Percentiles rank a stretch among this genome's conserved stretches.
These are phyloP conservation scores for Phialemonium atrogriseum DNA, from an alignment of 2,329 filamentous ascomycete genomes.

Conservation along the genomic window DNA sequence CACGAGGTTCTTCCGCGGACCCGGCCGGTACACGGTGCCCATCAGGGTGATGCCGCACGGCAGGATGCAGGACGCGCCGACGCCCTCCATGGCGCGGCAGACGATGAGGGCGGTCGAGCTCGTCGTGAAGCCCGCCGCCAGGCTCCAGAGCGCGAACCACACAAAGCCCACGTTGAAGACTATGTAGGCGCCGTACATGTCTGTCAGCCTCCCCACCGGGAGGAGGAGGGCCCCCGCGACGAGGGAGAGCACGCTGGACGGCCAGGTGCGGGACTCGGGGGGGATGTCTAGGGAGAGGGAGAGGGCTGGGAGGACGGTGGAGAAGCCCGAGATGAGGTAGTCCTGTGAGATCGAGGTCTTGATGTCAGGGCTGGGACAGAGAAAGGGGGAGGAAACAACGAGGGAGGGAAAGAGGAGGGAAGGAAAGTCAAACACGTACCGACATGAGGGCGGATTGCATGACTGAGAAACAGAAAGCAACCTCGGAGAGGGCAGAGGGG, in stretches of 20 bases:
- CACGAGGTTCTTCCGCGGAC: slow-evolving; percentile 52
- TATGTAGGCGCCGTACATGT: slow-evolving; percentile 38
- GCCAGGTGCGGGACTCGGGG: slow-evolving; percentile 45
- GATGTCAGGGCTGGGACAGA: too few species aligned
- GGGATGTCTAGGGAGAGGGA: slow-evolving; percentile 46
- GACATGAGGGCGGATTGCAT: too few species aligned
- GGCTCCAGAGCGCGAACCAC: slow-evolving; percentile 46
- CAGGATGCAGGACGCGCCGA: slow-evolving; percentile 51
- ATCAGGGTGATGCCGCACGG: slow-evolving; percentile 52
- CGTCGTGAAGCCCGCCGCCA: slow-evolving; percentile 47
- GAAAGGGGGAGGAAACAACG: too few species aligned
- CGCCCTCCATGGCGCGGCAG: slow-evolving; percentile 50
- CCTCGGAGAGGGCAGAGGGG: too few species aligned
- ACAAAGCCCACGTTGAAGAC: slow-evolving; percentile 34
- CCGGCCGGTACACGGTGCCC: slow-evolving; percentile 50
- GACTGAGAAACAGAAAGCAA: too few species aligned
- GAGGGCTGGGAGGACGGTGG: slow-evolving; percentile 49
- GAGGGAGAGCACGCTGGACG: slow-evolving; percentile 39
- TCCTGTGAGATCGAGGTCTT: slow-evolving; percentile 37
- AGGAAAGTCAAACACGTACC: too few species aligned
- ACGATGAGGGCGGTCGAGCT: slow-evolving; percentile 52
- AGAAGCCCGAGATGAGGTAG: slow-evolving; percentile 57
- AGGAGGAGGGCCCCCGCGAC: slow-evolving; percentile 37
- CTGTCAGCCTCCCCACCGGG: slow-evolving; percentile 35
- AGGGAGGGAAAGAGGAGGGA: too few species aligned